These are phyloP conservation scores for Trichophaea hybrida DNA, from an alignment of 2,329 filamentous ascomycete species.

Conservation along the genomic window DNA sequence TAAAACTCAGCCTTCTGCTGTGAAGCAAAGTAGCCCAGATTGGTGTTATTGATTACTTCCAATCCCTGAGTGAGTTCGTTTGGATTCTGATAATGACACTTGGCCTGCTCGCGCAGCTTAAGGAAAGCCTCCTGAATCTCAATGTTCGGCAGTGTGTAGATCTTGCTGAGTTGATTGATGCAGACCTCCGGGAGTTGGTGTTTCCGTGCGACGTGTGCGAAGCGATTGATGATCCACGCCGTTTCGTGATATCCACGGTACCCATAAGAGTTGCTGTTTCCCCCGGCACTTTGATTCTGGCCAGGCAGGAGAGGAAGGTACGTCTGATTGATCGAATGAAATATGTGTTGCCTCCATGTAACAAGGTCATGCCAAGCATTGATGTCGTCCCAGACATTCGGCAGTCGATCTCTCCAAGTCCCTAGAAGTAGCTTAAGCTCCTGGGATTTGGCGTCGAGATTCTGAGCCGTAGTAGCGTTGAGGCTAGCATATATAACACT, in stretches of 20 bases:
- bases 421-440: conserved; percentile 88
- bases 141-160: conserved; percentile 97
- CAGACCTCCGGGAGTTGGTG: conserved; percentile 94
- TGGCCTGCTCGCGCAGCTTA: conserved; percentile 95
- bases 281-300: conserved; percentile 57
- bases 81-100: conserved; percentile 94
- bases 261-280: conserved; percentile 60
- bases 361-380: conserved; percentile 98
- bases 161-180: conserved; percentile 89
- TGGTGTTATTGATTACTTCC: conserved; percentile 99
- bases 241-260: conserved; percentile 98
- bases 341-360: conserved; percentile 99
- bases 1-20: conserved; percentile 98
- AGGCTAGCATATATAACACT: conserved; percentile 92
- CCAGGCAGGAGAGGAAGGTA: conserved; percentile 69
- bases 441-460: conserved; percentile 85
- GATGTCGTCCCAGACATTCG: conserved; percentile 99
- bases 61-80: conserved; percentile 82
- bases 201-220: conserved; percentile 93
- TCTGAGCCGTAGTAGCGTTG: conserved; percentile 64
- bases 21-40: conserved; percentile 92
- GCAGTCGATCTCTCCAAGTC: conserved; percentile 87
- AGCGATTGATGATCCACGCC: conserved; percentile 98
- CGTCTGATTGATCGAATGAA: conserved; percentile 87
- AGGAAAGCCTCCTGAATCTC: conserved; percentile 99